Base-by-base conservation (phyloP, 768 basidiomycete genomes). In the Hebeloma cylindrosporum region DNA sequence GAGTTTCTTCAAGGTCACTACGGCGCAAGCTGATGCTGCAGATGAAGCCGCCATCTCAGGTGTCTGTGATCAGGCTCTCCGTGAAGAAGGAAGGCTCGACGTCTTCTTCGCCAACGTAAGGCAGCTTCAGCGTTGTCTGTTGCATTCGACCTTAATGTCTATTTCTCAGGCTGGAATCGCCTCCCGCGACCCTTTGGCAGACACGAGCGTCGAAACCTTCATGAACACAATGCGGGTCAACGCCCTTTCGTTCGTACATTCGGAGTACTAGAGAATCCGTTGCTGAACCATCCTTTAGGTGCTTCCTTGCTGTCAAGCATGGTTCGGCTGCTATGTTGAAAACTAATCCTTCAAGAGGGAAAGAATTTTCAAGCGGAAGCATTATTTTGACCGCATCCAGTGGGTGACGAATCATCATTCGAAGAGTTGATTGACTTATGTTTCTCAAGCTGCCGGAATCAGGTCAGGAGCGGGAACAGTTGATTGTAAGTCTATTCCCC, bases 101-200 rank as follows among this genome's bases (percentile, higher is more conserved):
- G 83, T 94, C 51, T 96, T 96, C 74, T 97, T 93, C 60, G 94
- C 94, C 25, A 96, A 97, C 61, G 93, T 91, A 58, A 40, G 80
- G 57, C 5, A 14, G n/a, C 2, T 27, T 29, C 34, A 4, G 13
- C 13, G 21, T 11, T 10, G 8, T 18, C 17, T 44, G 22, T 29
- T 25, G 16, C 31, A 26, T 9, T 25, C 23, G 18, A 25, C 9
- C 18, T 45, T 26, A 22, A 29, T 14, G 46, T 16, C 13, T 14
- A 14, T 36, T 4, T 23, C 7, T 23, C 49, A 92, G 88, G 90
- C 89, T 44, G 90, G 88, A 8, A 63, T 86, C 38, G 77, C 73
- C 2, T 72, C 73, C 2, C 57, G 27, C 14, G 51, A 68, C 29
- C 56, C 59, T 6, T 57, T 93, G 11, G 66, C 69, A 8, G 70